phyloP scores from a whole-genome alignment of 108 stramenopile species.

The Discostella stelligeroides region DNA sequence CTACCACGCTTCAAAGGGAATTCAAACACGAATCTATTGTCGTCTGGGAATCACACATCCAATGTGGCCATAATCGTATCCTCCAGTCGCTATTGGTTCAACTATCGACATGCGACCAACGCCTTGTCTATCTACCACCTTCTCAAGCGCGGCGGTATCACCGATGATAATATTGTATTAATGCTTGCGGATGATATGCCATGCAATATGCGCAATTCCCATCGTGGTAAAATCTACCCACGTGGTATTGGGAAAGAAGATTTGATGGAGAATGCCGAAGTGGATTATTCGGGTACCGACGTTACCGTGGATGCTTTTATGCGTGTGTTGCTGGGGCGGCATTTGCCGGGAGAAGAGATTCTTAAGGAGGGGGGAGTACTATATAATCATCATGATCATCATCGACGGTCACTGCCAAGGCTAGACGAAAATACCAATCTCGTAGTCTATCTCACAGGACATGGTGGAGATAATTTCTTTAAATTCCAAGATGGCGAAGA shows the following conservation, averaged over 20 bases:
- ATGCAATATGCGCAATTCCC: constrained; percentile 72
- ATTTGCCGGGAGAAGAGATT: constrained; percentile 40
- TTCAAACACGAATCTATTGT: constrained; percentile 18
- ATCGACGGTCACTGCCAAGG: constrained; percentile 44
- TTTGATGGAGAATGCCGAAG: constrained; percentile 67
- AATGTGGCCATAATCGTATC: constrained; percentile 78
- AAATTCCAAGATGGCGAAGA: constrained; percentile 98
- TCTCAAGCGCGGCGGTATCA: constrained; percentile 68
- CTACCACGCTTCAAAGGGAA: constrained; percentile 17
- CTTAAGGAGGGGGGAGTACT: not conserved
- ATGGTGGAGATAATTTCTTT: constrained; percentile 96
- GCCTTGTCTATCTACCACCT: constrained; percentile 75
- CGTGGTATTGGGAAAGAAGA: constrained; percentile 54
- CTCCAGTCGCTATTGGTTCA: constrained; percentile 91
- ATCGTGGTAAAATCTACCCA: constrained; percentile 67
- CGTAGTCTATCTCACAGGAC: constrained; percentile 92
- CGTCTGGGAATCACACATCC: constrained; percentile 44
- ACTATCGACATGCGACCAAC: constrained; percentile 93
- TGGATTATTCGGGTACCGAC: constrained; percentile 94
- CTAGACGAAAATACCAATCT: constrained; percentile 64
- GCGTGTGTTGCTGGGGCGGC: constrained; percentile 67
- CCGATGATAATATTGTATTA: constrained; percentile 85
- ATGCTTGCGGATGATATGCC: constrained; percentile 91
- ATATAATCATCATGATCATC: no score
- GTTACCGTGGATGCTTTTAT: constrained; percentile 94